Conservation (phyloP, 225 moss, liverwort and hornwort genomes). For the Straminergon stramineum region DNA sequence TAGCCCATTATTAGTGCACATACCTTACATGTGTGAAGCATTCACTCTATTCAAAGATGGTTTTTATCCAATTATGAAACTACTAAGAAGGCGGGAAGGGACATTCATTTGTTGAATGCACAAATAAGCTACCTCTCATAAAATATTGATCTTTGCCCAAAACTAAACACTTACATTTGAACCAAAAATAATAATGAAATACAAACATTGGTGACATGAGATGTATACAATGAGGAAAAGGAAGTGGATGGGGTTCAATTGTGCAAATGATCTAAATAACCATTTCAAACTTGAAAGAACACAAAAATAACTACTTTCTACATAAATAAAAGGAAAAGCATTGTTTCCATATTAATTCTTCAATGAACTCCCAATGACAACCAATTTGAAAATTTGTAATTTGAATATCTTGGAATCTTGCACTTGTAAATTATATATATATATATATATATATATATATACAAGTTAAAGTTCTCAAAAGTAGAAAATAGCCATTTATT, state of each 20-base stretch:
- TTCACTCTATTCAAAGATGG: too few relatives aligned
- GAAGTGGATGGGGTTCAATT: neutral
- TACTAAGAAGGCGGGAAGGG: neutral
- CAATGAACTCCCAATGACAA: neutral
- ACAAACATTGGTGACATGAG: neutral
- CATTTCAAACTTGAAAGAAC: neutral
- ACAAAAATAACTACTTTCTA: neutral
- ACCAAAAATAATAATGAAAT: neutral
- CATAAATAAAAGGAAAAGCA: neutral
- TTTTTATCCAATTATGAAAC: too few relatives aligned
- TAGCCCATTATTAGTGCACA: too few relatives aligned
- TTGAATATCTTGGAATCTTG: neutral
- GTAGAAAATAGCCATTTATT: neutral
- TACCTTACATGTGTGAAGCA: too few relatives aligned
- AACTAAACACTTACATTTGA: neutral
- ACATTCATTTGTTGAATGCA: neutral
- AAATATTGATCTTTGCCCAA: neutral
- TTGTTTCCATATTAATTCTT: too few relatives aligned
- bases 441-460: too few relatives aligned
- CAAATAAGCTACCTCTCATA: neutral
- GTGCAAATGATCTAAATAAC: neutral
- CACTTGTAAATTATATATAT: neutral
- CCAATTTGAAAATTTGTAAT: neutral
- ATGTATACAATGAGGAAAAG: neutral
- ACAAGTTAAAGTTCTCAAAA: too few relatives aligned